Evolutionary conservation across 2,329 filamentous ascomycete species (phyloP).

Genomic region (Claviceps sp.): DNA sequence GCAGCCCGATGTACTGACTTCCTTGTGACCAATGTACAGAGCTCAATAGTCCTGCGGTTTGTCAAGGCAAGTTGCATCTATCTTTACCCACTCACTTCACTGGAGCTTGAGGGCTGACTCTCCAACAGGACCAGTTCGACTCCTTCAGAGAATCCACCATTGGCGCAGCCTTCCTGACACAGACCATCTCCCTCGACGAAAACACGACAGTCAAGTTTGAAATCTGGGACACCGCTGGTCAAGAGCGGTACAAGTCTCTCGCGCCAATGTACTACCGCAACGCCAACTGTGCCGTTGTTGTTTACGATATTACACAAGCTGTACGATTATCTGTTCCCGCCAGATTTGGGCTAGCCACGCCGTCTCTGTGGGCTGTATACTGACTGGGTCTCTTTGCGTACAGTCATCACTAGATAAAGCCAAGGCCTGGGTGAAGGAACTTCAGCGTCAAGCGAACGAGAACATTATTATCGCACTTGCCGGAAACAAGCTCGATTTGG

Average conservation of each 20-base stretch:
- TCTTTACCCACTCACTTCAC: background rate
- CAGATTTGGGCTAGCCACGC: background rate
- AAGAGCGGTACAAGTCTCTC: constrained; percentile 97
- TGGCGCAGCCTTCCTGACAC: constrained; percentile 95
- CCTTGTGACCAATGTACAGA: constrained; percentile 41
- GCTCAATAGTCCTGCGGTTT: constrained; percentile 93
- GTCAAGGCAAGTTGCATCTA: constrained; percentile 64
- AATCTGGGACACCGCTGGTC: constrained; percentile 97
- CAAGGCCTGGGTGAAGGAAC: constrained; percentile 97
- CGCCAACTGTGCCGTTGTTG: constrained; percentile 96
- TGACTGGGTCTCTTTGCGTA: background rate
- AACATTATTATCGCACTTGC: constrained; percentile 98
- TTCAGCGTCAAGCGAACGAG: constrained; percentile 97
- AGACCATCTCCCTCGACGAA: constrained; percentile 96
- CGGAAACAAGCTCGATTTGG: constrained; percentile 94
- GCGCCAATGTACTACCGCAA: constrained; percentile 99
- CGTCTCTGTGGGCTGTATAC: background rate
- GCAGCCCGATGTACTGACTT: constrained; percentile 9
- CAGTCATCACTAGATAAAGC: constrained; percentile 96
- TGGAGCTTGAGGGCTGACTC: background rate
- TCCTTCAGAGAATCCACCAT: constrained; percentile 94
- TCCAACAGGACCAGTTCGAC: constrained; percentile 86
- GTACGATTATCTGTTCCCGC: constrained; percentile 39
- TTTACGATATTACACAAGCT: constrained; percentile 98
- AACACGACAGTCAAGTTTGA: constrained; percentile 99